Evolutionary conservation across 2,329 filamentous ascomycete species (phyloP), one percentile per base, ranked within the genome.

Genomic region (Hypoxylon sp.): DNA sequence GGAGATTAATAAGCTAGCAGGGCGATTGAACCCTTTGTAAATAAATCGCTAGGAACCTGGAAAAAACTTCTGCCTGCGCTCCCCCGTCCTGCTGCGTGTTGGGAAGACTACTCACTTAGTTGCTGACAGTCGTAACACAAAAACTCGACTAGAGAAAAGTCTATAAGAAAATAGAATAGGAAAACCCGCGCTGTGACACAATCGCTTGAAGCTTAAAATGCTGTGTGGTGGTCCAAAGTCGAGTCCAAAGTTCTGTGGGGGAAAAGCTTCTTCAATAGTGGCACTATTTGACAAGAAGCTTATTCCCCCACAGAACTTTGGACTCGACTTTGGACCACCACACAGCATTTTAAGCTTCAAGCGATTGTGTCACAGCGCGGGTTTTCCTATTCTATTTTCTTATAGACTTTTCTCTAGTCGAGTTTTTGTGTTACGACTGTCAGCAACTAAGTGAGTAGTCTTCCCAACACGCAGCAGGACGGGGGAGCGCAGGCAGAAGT

Each of bases 1-100:
- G 58, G 46, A 57, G 48, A 59, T 63, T 58, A 60, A 50, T 63
- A 63, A 65, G 60, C 63, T 21, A 63, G 49, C 28, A 49, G 51
- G n/a, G 28, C 7, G 25, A 13, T 34, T 28, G 43, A 19, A 28
- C 30, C 21, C 55, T 49, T 59, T 50, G 55, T 59, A 34, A 41
- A 55, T 34, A 55, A 13, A 25, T 43, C 5, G 34, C 36, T 7
- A 11, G 36, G 36, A 7, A n/a, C n/a, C n/a, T n/a, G n/a, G n/a
- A n/a, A n/a, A n/a, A n/a, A 2, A 23, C 4, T 14, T 17, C 46
- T 48, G 53, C 19, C 36, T 30, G 23, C 23, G 5, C 53, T n/a
- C 36, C 21, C 11, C 11, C 38, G 10, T 3, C 14, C 25, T 45
- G 5, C n/a, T 32, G 21, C 23, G 45, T 43, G 14, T 46, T 50